Conservation (phyloP, 2,329 filamentous ascomycete genomes). For the Orbilia brochopaga region DNA sequence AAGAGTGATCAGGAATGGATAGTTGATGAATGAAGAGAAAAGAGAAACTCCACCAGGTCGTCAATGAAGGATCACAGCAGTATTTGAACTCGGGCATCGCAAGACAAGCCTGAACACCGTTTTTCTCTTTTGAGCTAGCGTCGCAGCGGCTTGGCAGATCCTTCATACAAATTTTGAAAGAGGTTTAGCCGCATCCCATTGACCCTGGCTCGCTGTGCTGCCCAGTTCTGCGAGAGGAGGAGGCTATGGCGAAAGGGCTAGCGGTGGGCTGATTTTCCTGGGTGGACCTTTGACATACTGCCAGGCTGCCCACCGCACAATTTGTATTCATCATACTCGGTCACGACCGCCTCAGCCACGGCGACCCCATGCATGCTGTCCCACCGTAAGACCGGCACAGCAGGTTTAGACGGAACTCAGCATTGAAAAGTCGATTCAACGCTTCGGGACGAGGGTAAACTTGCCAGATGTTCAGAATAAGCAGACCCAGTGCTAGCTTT, state of each 20-base stretch:
- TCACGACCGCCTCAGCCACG: conserved; percentile 37
- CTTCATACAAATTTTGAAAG: conserved; percentile 37
- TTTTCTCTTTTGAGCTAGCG: conserved; percentile 26
- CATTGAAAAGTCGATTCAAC: conserved; percentile 8
- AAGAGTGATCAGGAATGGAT: background rate
- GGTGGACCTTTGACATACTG: conserved; percentile 20
- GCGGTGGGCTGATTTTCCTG: conserved; percentile 29
- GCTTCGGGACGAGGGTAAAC: conserved; percentile 13
- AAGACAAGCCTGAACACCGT: conserved; percentile 6
- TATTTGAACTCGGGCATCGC: conserved; percentile 34
- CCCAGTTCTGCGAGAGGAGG: background rate
- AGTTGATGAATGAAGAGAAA: conserved; percentile 11
- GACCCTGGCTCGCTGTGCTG: background rate
- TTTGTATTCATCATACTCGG: conserved; percentile 16
- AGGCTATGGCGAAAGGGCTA: background rate
- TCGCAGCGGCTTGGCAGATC: conserved; percentile 37
- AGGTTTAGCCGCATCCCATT: background rate
- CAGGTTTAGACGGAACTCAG: conserved; percentile 25
- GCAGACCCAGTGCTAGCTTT: conserved; percentile 1
- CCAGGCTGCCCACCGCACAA: conserved; percentile 11
- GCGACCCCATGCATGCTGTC: conserved; percentile 14
- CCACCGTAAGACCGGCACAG: conserved; percentile 1
- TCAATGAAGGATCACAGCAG: conserved; percentile 48
- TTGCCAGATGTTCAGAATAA: conserved; percentile 17
- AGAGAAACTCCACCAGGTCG: background rate